These are phyloP conservation scores for Globisporangium alternatum DNA, from an alignment of 352 stramenopile genomes.

Conservation along the genomic window DNA sequence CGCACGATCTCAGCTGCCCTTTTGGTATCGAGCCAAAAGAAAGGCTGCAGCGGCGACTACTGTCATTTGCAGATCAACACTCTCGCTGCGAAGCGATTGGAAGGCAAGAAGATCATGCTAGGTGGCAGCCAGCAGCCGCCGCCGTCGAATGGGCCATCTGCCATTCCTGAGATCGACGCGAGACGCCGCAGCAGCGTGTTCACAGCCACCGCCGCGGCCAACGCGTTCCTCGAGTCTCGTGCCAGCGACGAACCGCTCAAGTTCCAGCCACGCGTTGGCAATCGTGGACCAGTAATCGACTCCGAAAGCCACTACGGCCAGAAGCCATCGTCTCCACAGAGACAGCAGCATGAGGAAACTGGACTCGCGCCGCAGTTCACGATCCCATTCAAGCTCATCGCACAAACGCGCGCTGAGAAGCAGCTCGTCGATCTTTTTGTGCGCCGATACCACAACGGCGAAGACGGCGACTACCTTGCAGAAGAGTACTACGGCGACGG, in stretches of 20 bases:
- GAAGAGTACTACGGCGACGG: constrained; percentile 75
- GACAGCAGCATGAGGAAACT: constrained; percentile 17
- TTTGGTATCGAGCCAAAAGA: constrained; percentile 71
- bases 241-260: constrained; percentile 21
- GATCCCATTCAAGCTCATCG: constrained; percentile 82
- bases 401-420: constrained; percentile 75
- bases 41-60: constrained; percentile 68
- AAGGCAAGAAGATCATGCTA: constrained; percentile 24
- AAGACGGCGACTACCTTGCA: constrained; percentile 74
- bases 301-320: not conserved
- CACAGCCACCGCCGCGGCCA: constrained; percentile 49
- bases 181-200: constrained; percentile 44
- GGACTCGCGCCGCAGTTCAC: constrained; percentile 24
- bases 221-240: constrained; percentile 47
- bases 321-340: constrained; percentile 12
- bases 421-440: constrained; percentile 77
- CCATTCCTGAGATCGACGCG: constrained; percentile 18
- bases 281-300: constrained; percentile 33
- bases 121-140: constrained; percentile 12
- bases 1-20: constrained; percentile 60
- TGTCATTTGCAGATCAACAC: constrained; percentile 45
- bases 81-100: constrained; percentile 40
- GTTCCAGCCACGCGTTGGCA: constrained; percentile 13
- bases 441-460: constrained; percentile 67
- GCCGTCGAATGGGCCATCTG: not conserved